Base-by-base conservation (phyloP, 2,329 filamentous ascomycete species). In the Fusarium pseudoanthophilum region DNA sequence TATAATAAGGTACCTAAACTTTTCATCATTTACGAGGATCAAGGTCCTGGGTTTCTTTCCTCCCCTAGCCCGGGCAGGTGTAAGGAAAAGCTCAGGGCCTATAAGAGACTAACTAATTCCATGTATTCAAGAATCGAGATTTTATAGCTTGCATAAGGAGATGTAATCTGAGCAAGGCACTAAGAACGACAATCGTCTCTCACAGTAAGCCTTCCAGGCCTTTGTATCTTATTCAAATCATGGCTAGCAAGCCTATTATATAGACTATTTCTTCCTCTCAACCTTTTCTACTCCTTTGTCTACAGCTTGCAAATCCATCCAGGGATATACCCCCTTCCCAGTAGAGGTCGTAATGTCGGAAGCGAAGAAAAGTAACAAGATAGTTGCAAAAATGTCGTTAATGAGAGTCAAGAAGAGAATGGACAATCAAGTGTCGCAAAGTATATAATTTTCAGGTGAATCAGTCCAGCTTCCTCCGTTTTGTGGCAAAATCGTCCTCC, bases 341-440 rank as follows among this genome's bases (percentile, higher is more conserved):
- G 62, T 52, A 67, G 59, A 75, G 69, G 69, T 71, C 61, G 43
- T 74, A 59, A 69, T 56, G 42, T 69, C 39, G 57, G 52, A 69
- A 69, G 56, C 51, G 26, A 61, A 63, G 36, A 28, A n/a, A 53
- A 40, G n/a, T 14, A 53, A 26, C 57, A 37, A 64, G 45, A 24
- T 30, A 64, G 30, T 64, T 51, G 55, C 40, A 43, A 69, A 68
- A 59, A 30, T 34, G 56, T 72, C 67, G 36, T 69, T 43, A 77
- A 69, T 39, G 72, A 75, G 58, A 69, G 75, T 64, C 64, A 59
- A 75, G 74, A 75, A 77, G 40, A 63, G 64, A 75, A 77, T 61
- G 64, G 60, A 58, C 57, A 56, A 55, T 71, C 42, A 69, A 71
- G 74, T 65, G 67, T 76, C 69, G 62, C 65, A 63, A 61, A 61